A percentile compares a stretch with the other conserved stretches of the same genome.
Conservation (phyloP, 2,329 filamentous ascomycete species). For the Trichoderma harzianum region DNA sequence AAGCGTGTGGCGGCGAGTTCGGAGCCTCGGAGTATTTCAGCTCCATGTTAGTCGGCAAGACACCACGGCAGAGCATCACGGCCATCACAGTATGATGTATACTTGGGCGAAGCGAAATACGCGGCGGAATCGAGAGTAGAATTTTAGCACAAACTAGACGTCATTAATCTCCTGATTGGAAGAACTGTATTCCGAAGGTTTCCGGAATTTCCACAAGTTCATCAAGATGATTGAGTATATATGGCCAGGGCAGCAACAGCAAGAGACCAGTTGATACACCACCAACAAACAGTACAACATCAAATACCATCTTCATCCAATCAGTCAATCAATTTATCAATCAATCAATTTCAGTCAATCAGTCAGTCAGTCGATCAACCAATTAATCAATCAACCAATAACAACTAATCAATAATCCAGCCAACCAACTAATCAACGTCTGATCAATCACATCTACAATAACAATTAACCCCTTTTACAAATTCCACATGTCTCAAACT, state of each 20-base stretch:
- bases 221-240: background rate
- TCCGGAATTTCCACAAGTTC: background rate
- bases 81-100: background rate
- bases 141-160: background rate
- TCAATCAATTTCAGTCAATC: background rate
- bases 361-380: background rate
- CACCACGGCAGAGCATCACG: background rate
- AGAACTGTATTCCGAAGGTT: background rate
- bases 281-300: background rate
- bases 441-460: background rate
- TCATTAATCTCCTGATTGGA: accelerated
- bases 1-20: background rate
- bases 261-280: background rate
- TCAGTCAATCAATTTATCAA: background rate
- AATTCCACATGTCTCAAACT: background rate
- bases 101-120: background rate
- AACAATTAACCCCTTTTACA: background rate
- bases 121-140: background rate
- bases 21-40: background rate
- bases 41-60: background rate
- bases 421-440: background rate
- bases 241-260: background rate
- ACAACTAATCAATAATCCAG: background rate
- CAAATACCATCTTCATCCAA: background rate
- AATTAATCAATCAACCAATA: background rate